Evolutionary conservation across 2,329 filamentous ascomycete genomes (phyloP).

Genomic region (Colletotrichum siamense): DNA sequence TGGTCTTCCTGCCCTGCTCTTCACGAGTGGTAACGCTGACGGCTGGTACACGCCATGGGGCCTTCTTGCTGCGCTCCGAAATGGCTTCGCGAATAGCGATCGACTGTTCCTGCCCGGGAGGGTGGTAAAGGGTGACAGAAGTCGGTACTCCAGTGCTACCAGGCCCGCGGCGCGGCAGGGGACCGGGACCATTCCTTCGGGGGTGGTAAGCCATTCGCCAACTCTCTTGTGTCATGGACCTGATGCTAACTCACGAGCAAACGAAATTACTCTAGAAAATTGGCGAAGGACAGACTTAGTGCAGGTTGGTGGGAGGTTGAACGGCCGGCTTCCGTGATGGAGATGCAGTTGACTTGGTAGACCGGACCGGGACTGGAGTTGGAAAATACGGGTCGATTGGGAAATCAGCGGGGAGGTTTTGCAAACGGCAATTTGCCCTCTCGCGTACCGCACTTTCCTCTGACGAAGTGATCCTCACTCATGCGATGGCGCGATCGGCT

Average conservation of each 20-base stretch:
- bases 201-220: background rate
- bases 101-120: background rate
- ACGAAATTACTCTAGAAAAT: background rate
- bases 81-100: background rate
- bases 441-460: background rate
- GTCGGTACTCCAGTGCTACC: background rate
- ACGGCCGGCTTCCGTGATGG: background rate
- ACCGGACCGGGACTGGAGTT: background rate
- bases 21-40: background rate
- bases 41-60: background rate
- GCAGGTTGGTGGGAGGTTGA: background rate
- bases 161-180: background rate
- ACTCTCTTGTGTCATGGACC: background rate
- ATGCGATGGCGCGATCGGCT: background rate
- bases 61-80: background rate
- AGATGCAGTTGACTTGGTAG: background rate
- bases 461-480: background rate
- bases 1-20: background rate
- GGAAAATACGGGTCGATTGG: background rate
- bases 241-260: background rate
- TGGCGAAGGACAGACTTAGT: background rate
- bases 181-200: background rate
- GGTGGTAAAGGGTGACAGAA: background rate
- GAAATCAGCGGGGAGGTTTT: background rate
- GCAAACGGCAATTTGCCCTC: background rate